Conservation (phyloP, 140 eudicot species). For the Flaveria floridana region DNA sequence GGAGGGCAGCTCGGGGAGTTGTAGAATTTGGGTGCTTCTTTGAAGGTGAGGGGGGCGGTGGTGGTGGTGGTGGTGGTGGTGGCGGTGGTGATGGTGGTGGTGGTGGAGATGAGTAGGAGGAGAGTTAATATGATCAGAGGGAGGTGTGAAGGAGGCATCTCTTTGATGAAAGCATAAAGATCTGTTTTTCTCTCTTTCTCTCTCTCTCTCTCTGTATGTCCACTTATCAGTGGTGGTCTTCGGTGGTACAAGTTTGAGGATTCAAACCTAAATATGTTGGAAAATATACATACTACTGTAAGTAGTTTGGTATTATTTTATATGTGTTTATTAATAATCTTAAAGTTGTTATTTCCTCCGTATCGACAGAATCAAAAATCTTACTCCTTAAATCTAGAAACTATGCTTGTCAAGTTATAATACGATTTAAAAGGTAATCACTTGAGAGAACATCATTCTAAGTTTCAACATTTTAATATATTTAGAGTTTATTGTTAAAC, state of each 20-base stretch:
- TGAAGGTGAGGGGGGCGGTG: slow-evolving; percentile 36
- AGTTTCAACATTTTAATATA: too few species aligned
- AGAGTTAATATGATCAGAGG: slow-evolving; percentile 35
- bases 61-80: background rate
- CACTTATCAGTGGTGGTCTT: slow-evolving; percentile 35
- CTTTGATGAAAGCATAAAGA: slow-evolving; percentile 38
- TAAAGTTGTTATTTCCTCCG: too few species aligned
- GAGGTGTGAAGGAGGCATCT: slow-evolving; percentile 39
- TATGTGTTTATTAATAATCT: background rate
- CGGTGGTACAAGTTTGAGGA: slow-evolving; percentile 14
- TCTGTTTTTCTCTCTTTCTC: background rate
- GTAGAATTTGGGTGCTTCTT: slow-evolving; percentile 84
- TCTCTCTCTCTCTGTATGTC: slow-evolving; percentile 3
- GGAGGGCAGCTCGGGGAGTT: slow-evolving; percentile 63
- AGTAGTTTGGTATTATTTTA: too few species aligned
- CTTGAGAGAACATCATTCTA: too few species aligned
- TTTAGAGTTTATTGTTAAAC: background rate
- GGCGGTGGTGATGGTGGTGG: slow-evolving; percentile 13
- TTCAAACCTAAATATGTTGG: slow-evolving; percentile 9
- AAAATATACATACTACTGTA: background rate
- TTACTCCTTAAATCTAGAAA: too few species aligned
- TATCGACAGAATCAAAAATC: too few species aligned
- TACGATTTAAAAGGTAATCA: too few species aligned
- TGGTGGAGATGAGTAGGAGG: slow-evolving; percentile 21
- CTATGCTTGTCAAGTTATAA: too few species aligned